These are phyloP conservation scores for Triglochin maritima DNA, from an alignment of 106 monocot genomes.

Conservation along the genomic window DNA sequence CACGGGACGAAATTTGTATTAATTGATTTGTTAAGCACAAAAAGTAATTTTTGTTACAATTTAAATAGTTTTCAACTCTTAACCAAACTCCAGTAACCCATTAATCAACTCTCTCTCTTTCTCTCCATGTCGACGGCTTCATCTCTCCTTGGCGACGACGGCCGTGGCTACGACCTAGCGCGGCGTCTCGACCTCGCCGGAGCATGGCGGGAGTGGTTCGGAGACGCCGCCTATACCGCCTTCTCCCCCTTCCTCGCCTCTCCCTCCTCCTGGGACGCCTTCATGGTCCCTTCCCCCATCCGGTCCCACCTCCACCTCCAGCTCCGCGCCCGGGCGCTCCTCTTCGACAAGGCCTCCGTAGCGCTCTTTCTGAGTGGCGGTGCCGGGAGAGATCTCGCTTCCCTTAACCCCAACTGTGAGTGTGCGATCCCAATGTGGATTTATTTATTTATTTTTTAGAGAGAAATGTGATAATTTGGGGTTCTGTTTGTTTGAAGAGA, in stretches of 20 bases:
- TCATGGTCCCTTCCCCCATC: constrained; percentile 39
- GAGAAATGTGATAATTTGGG: background rate
- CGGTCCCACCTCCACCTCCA: constrained; percentile 49
- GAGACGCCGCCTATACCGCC: constrained; percentile 51
- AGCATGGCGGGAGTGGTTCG: constrained; percentile 83
- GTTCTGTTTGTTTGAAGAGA: background rate
- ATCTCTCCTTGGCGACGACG: constrained; percentile 65
- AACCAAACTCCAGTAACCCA: too few species aligned
- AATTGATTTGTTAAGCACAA: too few species aligned
- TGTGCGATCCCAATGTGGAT: too few species aligned
- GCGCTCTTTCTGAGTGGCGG: constrained; percentile 28
- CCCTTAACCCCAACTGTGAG: constrained; percentile 50
- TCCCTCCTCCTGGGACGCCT: constrained; percentile 73
- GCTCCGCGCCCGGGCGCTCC: constrained; percentile 72
- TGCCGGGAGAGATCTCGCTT: constrained; percentile 10
- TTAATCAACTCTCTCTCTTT: too few species aligned
- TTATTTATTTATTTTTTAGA: too few species aligned
- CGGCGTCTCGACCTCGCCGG: constrained; percentile 58
- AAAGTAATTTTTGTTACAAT: too few species aligned
- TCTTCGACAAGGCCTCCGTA: constrained; percentile 76
- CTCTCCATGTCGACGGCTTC: constrained; percentile 7
- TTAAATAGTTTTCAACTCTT: too few species aligned
- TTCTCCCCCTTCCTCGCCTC: constrained; percentile 59
- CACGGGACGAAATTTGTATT: too few species aligned
- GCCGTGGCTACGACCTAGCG: constrained; percentile 79